Percentiles rank a stretch among this genome's conserved stretches.
Evolutionary conservation across 345 rosid genomes (phyloP).

Genomic region (Hibiscus tridactylites): DNA sequence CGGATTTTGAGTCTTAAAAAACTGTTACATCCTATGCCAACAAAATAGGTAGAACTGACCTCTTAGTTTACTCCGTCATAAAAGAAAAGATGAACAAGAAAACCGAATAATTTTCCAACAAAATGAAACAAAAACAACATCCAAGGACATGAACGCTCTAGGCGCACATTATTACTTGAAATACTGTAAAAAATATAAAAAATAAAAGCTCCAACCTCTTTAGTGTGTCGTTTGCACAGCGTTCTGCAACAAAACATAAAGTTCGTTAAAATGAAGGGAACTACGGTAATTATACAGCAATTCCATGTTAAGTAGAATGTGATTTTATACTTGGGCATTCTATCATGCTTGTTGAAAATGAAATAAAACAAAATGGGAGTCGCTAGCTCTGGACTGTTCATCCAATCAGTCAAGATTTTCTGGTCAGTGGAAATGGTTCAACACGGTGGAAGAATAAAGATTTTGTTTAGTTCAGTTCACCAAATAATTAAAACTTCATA

Average conservation of each 20-base stretch:
- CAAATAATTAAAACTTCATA: too few relatives aligned
- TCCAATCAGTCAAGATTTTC: too few relatives aligned
- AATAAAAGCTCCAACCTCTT: not conserved
- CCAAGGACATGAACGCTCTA: not conserved
- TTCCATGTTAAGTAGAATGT: not conserved
- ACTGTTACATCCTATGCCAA: not conserved
- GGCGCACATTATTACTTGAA: conserved; percentile 4
- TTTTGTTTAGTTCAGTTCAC: too few relatives aligned
- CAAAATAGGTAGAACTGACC: not conserved
- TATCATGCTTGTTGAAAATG: not conserved
- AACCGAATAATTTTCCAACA: not conserved
- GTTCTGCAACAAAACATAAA: conserved; percentile 24
- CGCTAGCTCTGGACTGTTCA: too few relatives aligned
- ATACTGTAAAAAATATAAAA: not conserved
- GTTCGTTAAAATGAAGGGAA: not conserved
- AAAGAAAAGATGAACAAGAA: not conserved
- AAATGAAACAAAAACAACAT: not conserved
- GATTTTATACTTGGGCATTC: not conserved
- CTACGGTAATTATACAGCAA: not conserved
- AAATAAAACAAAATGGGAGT: not conserved
- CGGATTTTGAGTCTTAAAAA: not conserved
- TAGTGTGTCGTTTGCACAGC: conserved; percentile 11
- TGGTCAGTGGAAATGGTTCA: too few relatives aligned
- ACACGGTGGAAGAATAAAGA: too few relatives aligned
- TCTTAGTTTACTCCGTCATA: conserved; percentile 1